Conservation (phyloP, 2,329 filamentous ascomycete species). For the Cladosporium sp. region DNA sequence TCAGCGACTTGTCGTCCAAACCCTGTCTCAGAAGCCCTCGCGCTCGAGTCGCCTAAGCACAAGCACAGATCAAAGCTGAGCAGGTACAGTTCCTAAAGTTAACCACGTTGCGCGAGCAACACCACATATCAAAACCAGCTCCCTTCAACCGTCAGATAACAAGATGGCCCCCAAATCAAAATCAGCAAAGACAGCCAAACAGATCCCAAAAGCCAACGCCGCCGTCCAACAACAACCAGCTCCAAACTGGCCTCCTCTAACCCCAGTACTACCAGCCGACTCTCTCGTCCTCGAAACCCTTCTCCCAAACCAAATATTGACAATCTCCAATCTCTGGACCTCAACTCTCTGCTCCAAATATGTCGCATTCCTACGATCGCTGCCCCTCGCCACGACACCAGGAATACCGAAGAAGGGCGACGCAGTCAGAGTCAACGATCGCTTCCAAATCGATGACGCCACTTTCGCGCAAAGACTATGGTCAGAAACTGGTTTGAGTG, state of each 20-base stretch:
- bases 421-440: slow-evolving; percentile 81
- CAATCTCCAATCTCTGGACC: slow-evolving; percentile 71
- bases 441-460: slow-evolving; percentile 76
- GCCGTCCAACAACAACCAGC: slow-evolving; percentile 26
- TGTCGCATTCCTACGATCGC: slow-evolving; percentile 64
- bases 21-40: no score
- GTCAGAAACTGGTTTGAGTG: slow-evolving; percentile 69
- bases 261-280: slow-evolving; percentile 61
- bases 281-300: slow-evolving; percentile 59
- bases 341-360: slow-evolving; percentile 71
- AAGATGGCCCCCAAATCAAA: slow-evolving; percentile 22
- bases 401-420: slow-evolving; percentile 74
- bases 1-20: no score
- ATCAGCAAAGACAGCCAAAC: slow-evolving; percentile 11
- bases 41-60: no score
- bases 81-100: no score
- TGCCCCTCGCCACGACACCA: slow-evolving; percentile 74
- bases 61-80: no score
- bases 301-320: slow-evolving; percentile 64
- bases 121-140: no score
- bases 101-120: no score
- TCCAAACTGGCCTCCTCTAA: slow-evolving; percentile 68
- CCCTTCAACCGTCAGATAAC: no score
- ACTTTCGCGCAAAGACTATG: slow-evolving; percentile 72
- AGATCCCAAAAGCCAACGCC: not conserved